A percentile compares a stretch with the other conserved stretches of the same genome.
phyloP scores from a whole-genome alignment of 208 protist genomes.

The Trypanosoma rangeli region DNA sequence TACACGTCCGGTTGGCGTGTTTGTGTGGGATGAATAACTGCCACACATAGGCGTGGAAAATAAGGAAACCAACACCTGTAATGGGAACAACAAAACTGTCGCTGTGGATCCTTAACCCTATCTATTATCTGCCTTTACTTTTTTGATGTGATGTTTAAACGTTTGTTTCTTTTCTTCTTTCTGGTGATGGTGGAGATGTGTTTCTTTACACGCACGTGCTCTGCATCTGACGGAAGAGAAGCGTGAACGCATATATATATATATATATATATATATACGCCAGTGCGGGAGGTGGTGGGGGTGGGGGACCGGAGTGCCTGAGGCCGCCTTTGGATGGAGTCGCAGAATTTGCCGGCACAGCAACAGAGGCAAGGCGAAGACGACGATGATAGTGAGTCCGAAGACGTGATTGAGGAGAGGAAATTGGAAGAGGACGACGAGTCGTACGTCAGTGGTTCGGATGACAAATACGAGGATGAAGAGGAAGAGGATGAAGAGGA shows the following conservation, averaged over 20 bases:
- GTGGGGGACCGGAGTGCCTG: not conserved
- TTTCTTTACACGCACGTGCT: not conserved
- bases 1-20: not conserved
- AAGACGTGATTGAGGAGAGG: conserved; percentile 1
- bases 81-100: not conserved
- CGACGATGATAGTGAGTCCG: not conserved
- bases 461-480: conserved; percentile 31
- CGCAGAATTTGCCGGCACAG: not conserved
- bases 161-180: not conserved
- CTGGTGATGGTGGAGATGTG: not conserved
- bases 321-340: not conserved
- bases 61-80: conserved; percentile 7
- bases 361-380: not conserved
- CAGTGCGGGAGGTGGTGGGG: no score
- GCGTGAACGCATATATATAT: not conserved
- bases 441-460: conserved; percentile 2
- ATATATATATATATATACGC: not conserved
- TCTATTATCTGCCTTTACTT: not conserved
- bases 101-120: not conserved
- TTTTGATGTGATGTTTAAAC: not conserved
- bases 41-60: conserved; percentile 13
- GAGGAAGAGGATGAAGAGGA: conserved; percentile 32
- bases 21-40: not conserved
- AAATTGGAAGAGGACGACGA: conserved; percentile 14
- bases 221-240: not conserved